Percentiles rank a stretch among this genome's conserved stretches.
Conservation (phyloP, 2,329 filamentous ascomycete species). For the Biscogniauxia mediterranea region DNA sequence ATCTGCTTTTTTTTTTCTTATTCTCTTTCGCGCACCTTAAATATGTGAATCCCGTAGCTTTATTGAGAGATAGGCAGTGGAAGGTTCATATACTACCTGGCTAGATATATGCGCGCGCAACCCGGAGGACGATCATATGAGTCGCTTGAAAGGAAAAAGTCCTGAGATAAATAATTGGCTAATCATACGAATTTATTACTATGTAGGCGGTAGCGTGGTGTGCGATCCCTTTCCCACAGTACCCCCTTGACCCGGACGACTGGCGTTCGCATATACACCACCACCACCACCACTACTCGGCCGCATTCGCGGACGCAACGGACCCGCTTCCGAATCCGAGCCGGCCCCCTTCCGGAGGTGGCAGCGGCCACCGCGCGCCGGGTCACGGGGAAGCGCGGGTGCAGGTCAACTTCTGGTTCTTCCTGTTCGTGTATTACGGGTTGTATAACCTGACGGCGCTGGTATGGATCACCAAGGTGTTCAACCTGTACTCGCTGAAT, state of each 20-base stretch:
- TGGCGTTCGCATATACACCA: constrained; percentile 26
- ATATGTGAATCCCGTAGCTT: neutral
- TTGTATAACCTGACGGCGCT: constrained; percentile 67
- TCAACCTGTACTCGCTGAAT: constrained; percentile 69
- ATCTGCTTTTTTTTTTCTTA: neutral
- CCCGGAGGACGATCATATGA: too few species aligned
- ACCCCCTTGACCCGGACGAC: constrained; percentile 48
- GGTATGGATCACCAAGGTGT: constrained; percentile 70
- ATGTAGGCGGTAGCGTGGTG: constrained; percentile 61
- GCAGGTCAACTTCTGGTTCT: constrained; percentile 70
- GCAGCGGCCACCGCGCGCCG: constrained; percentile 43
- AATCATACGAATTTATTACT: neutral
- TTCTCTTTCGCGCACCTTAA: neutral
- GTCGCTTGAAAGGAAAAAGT: too few species aligned
- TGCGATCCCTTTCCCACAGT: constrained; percentile 63
- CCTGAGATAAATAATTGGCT: neutral
- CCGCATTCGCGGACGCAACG: neutral
- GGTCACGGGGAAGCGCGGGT: constrained; percentile 64
- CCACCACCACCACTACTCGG: constrained; percentile 1
- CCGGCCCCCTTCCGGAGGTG: constrained; percentile 16
- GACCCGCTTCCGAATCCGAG: constrained; percentile 25
- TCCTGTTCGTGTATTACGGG: constrained; percentile 67
- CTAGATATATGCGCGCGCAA: too few species aligned
- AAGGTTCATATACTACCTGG: neutral
- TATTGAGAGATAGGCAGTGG: neutral